Evolutionary conservation across 106 monocot species (phyloP).

Genomic region (Dactylorhiza incarnata): DNA sequence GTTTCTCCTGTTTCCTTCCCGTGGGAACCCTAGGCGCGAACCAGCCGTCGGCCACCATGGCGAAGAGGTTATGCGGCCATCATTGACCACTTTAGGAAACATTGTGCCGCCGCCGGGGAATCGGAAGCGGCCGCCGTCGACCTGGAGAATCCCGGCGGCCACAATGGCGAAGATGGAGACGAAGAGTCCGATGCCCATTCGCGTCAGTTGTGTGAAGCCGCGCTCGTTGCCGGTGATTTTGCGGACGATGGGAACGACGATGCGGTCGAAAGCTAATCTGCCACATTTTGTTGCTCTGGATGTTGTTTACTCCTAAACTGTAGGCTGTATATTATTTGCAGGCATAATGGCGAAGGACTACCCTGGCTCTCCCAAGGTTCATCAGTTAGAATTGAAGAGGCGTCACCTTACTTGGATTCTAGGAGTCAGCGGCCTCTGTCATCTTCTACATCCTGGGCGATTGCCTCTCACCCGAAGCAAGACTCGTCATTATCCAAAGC

Average conservation of each 20-base stretch:
- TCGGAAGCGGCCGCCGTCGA: no score
- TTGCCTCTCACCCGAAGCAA: not conserved
- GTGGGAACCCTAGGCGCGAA: no score
- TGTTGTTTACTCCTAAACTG: not conserved
- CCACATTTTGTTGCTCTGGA: not conserved
- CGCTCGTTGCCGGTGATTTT: constrained; percentile 46
- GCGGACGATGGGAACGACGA: constrained; percentile 52
- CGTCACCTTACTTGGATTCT: constrained; percentile 32
- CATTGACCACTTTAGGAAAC: no score
- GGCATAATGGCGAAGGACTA: constrained; percentile 42
- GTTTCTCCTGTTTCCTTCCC: no score
- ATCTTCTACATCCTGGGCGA: constrained; percentile 38
- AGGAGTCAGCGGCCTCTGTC: constrained; percentile 34
- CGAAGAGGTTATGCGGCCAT: no score
- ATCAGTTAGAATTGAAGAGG: constrained; percentile 33
- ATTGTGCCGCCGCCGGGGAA: no score
- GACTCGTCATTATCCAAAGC: constrained; percentile 5
- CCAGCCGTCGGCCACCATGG: no score
- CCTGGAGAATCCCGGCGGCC: constrained; percentile 51
- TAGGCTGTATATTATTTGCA: constrained; percentile 6
- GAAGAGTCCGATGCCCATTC: constrained; percentile 79
- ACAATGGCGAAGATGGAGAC: constrained; percentile 71
- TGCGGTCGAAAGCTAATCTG: constrained; percentile 15
- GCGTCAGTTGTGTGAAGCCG: constrained; percentile 68
- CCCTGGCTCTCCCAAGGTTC: constrained; percentile 37